Evolutionary conservation across 331 rosid genomes (phyloP).

Genomic region (Prunus yedoensis): DNA sequence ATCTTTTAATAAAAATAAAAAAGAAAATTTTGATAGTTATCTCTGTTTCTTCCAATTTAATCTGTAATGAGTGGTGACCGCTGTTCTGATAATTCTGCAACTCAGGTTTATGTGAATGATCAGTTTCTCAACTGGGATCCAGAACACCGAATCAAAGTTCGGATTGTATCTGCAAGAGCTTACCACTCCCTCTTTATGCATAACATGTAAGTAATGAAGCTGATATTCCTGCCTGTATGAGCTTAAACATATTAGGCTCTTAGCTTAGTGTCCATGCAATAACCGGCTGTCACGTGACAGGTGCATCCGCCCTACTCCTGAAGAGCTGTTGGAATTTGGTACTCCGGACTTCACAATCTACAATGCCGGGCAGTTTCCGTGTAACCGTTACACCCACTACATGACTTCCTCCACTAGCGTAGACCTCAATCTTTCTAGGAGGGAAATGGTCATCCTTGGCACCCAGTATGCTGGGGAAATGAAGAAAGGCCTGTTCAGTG

Average conservation of each 20-base stretch:
- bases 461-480: constrained; percentile 98
- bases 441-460: constrained; percentile 97
- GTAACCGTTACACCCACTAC: constrained; percentile 92
- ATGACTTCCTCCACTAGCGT: constrained; percentile 98
- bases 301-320: constrained; percentile 89
- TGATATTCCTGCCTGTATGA: neutral
- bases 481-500: constrained; percentile 94
- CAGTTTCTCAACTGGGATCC: constrained; percentile 95
- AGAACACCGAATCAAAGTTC: constrained; percentile 81
- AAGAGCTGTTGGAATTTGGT: constrained; percentile 92
- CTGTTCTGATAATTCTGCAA: neutral
- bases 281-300: constrained; percentile 62
- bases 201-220: constrained; percentile 78
- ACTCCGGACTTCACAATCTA: constrained; percentile 93
- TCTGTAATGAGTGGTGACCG: neutral
- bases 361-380: constrained; percentile 95
- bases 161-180: constrained; percentile 92
- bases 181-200: constrained; percentile 98
- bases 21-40: too few species aligned
- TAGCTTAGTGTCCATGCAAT: constrained; percentile 38
- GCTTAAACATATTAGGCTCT: neutral
- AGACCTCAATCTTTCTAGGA: constrained; percentile 86
- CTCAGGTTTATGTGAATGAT: constrained; percentile 82
- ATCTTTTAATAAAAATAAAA: too few species aligned
- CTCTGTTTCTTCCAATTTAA: neutral